Base-by-base conservation (phyloP, 2,329 filamentous ascomycete species). In the Ophiostoma tasmaniense region DNA sequence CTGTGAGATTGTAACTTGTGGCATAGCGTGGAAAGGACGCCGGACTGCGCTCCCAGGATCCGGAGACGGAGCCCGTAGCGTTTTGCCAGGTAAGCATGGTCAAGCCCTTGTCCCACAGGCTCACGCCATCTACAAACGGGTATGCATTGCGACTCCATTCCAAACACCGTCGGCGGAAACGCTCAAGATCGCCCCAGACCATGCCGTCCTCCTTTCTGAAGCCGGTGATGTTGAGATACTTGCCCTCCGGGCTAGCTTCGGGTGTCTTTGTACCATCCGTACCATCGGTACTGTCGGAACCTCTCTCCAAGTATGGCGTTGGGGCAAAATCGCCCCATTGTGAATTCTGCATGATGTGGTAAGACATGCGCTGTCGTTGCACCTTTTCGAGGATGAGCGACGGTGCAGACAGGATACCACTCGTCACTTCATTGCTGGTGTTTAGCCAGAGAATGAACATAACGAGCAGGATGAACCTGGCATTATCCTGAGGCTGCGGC, bases 181-280 rank as follows among this genome's bases (percentile, higher is more conserved):
- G 79, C 0, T 81, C 81, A 28, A 97, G 80, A 69, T 92, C 83
- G 42, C 89, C 85, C 93, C 93, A 97, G 1, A 87, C 89, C 77
- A 91, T 92, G 4, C 85, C 87, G 78, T 96, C 90, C 25, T 87
- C 84, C 64, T 87, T 80, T 66, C 90, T 85, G 71, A 96, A 88
- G 0, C 94, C 94, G 2, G 91, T 91, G 67, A 97, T 80, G 73
- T 92, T 92, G 70, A 93, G 79, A 71, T 83, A 88, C 30, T 78
- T 80, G 25, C 74, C 70, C 22, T 30, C 64, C 20, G 8, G 28
- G 17, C 25, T 66, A 2, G 62, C 6, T n/a, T 20, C 50, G 66
- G 72, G 55, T 74, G 71, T 67, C 75, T 75, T 30, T 39, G 37
- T 39, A 14, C 10, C 37, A 1, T 39, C 37, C 11, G 37, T 39